Evolutionary conservation across 108 stramenopile genomes (phyloP).

Genomic region (Fistulifera solaris): DNA sequence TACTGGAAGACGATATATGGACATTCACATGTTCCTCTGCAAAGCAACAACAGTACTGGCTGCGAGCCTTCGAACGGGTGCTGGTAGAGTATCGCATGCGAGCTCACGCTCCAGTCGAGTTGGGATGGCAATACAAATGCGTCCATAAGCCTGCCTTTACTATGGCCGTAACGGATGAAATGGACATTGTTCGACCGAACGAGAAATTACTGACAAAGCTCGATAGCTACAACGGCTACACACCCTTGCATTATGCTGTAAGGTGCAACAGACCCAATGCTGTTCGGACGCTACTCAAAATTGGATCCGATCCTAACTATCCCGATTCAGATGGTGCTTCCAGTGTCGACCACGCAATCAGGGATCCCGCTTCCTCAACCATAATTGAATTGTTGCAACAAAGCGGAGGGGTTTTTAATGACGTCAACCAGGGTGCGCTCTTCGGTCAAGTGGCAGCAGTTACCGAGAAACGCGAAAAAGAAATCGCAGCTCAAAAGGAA

Average conservation of each 20-base stretch:
- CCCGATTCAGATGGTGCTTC: slow-evolving; percentile 20
- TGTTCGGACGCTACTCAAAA: slow-evolving; percentile 19
- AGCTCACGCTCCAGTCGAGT: not conserved
- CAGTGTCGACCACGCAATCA: slow-evolving; percentile 25
- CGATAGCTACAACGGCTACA: slow-evolving; percentile 25
- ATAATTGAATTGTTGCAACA: slow-evolving; percentile 15
- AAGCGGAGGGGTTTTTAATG: not conserved
- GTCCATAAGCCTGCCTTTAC: slow-evolving; percentile 28
- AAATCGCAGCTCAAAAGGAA: slow-evolving; percentile 15
- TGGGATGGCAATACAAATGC: slow-evolving; percentile 34
- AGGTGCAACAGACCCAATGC: slow-evolving; percentile 12
- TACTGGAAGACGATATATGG: not conserved
- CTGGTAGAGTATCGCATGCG: slow-evolving; percentile 6
- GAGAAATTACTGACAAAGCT: slow-evolving; percentile 14
- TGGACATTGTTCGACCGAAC: slow-evolving; percentile 6
- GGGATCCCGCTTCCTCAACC: slow-evolving; percentile 13
- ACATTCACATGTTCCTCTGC: not conserved
- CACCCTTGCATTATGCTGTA: slow-evolving; percentile 36
- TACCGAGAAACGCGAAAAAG: slow-evolving; percentile 9
- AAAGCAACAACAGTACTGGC: slow-evolving; percentile 15
- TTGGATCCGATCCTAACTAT: slow-evolving; percentile 30
- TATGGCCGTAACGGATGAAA: slow-evolving; percentile 14
- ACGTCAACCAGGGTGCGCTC: slow-evolving; percentile 13
- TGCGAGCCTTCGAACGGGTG: slow-evolving; percentile 21
- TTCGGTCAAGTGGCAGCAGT: slow-evolving; percentile 25